Percentiles rank a stretch among this genome's conserved stretches.
Conservation (phyloP, 2,329 filamentous ascomycete species). For the Colletotrichum navitas region DNA sequence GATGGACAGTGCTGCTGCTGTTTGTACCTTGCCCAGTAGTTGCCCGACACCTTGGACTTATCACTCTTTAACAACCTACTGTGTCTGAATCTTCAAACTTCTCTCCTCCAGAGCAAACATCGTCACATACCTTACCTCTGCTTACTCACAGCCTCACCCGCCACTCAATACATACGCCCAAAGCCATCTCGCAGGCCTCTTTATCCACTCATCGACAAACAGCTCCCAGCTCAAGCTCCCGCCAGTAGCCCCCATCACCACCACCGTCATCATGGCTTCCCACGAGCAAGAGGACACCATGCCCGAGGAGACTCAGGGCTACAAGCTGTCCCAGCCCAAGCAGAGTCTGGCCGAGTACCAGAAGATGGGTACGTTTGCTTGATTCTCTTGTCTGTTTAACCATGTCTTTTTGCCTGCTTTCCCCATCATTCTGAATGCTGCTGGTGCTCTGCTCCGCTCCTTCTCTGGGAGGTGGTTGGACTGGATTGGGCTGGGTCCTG, state of each 20-base stretch:
- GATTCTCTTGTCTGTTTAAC: not conserved
- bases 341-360: slow-evolving; percentile 96
- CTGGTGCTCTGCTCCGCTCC: not conserved
- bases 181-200: slow-evolving; percentile 7
- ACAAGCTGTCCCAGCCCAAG: slow-evolving; percentile 97
- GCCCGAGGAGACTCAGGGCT: slow-evolving; percentile 91
- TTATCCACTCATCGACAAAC: not conserved
- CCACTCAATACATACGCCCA: not conserved
- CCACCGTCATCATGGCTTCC: slow-evolving; percentile 69
- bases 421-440: not conserved
- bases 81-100: slow-evolving; percentile 29
- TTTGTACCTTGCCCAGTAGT: not conserved
- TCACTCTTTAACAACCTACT: not conserved
- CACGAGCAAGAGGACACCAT: slow-evolving; percentile 80
- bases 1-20: not conserved
- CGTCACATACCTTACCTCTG: slow-evolving; percentile 20
- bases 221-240: slow-evolving; percentile 9
- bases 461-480: slow-evolving; percentile 6
- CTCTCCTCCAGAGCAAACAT: slow-evolving; percentile 39
- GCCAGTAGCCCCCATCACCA: slow-evolving; percentile 32
- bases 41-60: slow-evolving; percentile 3
- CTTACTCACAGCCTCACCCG: slow-evolving; percentile 20
- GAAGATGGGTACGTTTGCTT: slow-evolving; percentile 81
- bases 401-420: slow-evolving; percentile 2
- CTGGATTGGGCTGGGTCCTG: slow-evolving; percentile 13